A percentile compares a stretch with the other conserved stretches of the same genome.
These are phyloP conservation scores for Lecanicillium sp. DNA, from an alignment of 2,329 filamentous ascomycete genomes.

Conservation along the genomic window DNA sequence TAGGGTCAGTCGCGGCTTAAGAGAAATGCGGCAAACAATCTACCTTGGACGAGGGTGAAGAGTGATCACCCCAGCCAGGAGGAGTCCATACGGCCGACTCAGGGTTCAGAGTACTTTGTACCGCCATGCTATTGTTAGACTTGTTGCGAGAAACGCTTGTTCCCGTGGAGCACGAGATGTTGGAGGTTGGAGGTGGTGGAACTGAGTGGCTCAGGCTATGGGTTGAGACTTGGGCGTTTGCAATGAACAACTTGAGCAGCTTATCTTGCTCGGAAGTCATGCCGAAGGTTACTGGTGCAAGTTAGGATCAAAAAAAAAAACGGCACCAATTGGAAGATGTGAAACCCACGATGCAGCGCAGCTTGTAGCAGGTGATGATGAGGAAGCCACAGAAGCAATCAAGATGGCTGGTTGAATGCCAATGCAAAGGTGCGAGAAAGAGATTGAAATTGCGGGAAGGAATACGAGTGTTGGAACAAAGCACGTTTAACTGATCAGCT, in stretches of 20 bases:
- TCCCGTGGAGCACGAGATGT: neutral
- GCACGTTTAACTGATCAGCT: neutral
- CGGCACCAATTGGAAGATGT: too few relatives aligned
- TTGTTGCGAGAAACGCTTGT: neutral
- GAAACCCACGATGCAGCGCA: neutral
- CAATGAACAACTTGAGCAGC: slow-evolving; percentile 3
- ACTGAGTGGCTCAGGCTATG: neutral
- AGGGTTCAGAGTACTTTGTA: slow-evolving; percentile 7
- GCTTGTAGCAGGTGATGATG: neutral
- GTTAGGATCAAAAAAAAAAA: too few relatives aligned
- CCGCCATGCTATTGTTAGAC: neutral
- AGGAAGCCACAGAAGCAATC: neutral
- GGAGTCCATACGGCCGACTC: slow-evolving; percentile 12
- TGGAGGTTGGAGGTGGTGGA: neutral
- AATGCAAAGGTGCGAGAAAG: too few relatives aligned
- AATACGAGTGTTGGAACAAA: too few relatives aligned
- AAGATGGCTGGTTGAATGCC: neutral
- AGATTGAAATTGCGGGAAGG: neutral
- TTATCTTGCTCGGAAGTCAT: too few relatives aligned
- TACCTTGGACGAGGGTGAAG: neutral
- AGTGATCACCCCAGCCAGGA: neutral
- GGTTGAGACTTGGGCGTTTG: too few relatives aligned
- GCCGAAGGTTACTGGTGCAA: too few relatives aligned
- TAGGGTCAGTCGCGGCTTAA: too few relatives aligned
- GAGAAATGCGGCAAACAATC: neutral